Base-by-base conservation (phyloP, 495 filamentous ascomycete species). In the Penicillium coffeae region DNA sequence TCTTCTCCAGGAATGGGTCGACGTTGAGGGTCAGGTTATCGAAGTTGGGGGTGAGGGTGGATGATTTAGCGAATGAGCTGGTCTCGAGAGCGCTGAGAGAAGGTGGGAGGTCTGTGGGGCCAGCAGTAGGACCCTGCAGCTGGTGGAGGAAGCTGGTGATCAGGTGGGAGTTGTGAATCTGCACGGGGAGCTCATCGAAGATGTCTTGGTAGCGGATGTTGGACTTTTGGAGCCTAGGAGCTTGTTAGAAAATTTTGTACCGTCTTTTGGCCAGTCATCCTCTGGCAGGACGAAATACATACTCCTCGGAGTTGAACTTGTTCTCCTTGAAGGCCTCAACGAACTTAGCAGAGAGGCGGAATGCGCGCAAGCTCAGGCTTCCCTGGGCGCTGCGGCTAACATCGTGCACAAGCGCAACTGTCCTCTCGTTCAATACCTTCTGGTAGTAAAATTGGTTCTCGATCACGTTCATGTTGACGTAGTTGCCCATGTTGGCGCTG, bases 371-470 rank as follows among this genome's bases (percentile, higher is more conserved):
- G 65, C 86, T 94, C 51, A 98, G 71, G 55, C 86, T 87, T 13
- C 94, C 94, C 67, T 96, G 89, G 21, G 88, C 85, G 63, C 91
- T 96, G 54, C 91, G 81, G 78, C 88, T 90, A 42, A 94, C 88
- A 61, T 98, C 93, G 69, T 97, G 89, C 32, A 98, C 89, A 34
- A 98, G 75, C 20, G 90, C 90, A n/a, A 96, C 85, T 8, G 90
- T 96, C 63, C 83, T 77, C 66, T 96, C 90, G 63, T 96, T 97
- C 66, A 85, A 63, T 59, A 91, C 88, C 61, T 87, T 90, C 76
- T 98, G 93, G 74, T 95, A 97, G 72, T 88, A 87, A 70, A 85
- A 91, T 71, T 96, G 93, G 70, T 97, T 98, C 78, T 98, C 93
- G 74, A 97, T 88, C 62, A 95, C 90, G 75, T 87, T 89, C 58